phyloP scores from a whole-genome alignment of 2,329 filamentous ascomycete species.

The Aquanectria penicillioides region DNA sequence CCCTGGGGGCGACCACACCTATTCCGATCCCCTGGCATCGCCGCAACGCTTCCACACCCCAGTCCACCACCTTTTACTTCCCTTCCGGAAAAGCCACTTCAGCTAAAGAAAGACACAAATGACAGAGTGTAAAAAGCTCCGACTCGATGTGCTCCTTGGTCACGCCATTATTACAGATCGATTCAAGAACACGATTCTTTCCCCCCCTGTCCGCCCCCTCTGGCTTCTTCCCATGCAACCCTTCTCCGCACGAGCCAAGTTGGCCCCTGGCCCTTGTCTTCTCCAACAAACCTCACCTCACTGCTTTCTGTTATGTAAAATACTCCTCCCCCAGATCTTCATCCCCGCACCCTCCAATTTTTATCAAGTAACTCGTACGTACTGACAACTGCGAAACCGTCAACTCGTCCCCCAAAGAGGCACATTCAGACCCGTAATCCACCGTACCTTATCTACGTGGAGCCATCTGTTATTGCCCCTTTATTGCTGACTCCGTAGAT shows the following conservation, averaged over 20 bases:
- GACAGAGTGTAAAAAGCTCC: too few relatives aligned
- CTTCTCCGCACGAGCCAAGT: not conserved
- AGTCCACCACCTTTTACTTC: too few relatives aligned
- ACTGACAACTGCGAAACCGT: slow-evolving; percentile 27
- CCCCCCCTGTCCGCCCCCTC: not conserved
- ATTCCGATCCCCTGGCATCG: too few relatives aligned
- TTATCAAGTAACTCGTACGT: slow-evolving; percentile 39
- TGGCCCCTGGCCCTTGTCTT: not conserved
- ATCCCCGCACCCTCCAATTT: slow-evolving; percentile 34
- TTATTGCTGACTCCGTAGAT: too few relatives aligned
- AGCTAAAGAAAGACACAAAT: too few relatives aligned
- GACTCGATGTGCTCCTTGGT: too few relatives aligned
- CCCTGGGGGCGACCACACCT: too few relatives aligned
- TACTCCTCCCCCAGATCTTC: slow-evolving; percentile 14
- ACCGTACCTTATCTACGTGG: slow-evolving; percentile 20
- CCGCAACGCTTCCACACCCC: too few relatives aligned
- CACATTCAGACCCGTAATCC: not conserved
- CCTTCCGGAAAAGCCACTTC: too few relatives aligned
- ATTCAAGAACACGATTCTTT: not conserved
- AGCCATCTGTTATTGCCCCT: not conserved
- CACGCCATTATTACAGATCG: not conserved
- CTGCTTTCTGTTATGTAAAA: slow-evolving; percentile 18
- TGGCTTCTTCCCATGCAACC: not conserved
- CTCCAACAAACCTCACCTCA: not conserved
- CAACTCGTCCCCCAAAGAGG: not conserved